phyloP scores from a whole-genome alignment of 2,329 filamentous ascomycete species.

The Hysterium pulicare region DNA sequence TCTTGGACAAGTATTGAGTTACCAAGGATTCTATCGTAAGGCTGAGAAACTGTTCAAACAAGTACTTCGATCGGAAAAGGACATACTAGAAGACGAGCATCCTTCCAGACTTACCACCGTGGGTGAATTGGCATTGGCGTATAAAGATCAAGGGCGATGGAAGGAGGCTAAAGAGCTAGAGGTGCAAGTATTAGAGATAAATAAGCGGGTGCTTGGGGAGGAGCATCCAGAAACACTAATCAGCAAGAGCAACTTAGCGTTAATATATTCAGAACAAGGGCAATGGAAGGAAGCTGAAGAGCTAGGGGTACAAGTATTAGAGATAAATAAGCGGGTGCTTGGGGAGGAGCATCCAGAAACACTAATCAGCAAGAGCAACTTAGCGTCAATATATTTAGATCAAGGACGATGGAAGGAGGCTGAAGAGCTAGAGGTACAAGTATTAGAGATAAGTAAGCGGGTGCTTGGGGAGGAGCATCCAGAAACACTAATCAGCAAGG shows the following conservation, averaged over 20 bases:
- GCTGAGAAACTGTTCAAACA: constrained; percentile 10
- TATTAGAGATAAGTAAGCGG: background rate
- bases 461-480: constrained; percentile 5
- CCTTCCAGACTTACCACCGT: background rate
- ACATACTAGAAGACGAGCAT: constrained; percentile 4
- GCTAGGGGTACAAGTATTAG: background rate
- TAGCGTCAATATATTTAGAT: background rate
- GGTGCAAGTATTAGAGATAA: constrained; percentile 2
- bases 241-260: background rate
- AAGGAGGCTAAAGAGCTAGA: constrained; percentile 10
- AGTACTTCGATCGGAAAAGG: constrained; percentile 1
- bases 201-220: constrained; percentile 3
- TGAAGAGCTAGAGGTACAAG: constrained; percentile 2
- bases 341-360: constrained; percentile 3
- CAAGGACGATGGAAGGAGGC: constrained; percentile 3
- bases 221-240: background rate
- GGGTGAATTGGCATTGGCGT: background rate
- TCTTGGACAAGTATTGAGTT: constrained; percentile 8
- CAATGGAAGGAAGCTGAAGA: background rate
- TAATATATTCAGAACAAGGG: background rate
- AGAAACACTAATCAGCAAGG: constrained; percentile 1
- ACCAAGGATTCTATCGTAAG: constrained; percentile 13
- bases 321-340: background rate
- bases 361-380: constrained; percentile 2
- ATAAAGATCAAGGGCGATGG: constrained; percentile 10